These are phyloP conservation scores for Cyclocybe cylindracea DNA, from an alignment of 768 basidiomycete species.

Conservation along the genomic window DNA sequence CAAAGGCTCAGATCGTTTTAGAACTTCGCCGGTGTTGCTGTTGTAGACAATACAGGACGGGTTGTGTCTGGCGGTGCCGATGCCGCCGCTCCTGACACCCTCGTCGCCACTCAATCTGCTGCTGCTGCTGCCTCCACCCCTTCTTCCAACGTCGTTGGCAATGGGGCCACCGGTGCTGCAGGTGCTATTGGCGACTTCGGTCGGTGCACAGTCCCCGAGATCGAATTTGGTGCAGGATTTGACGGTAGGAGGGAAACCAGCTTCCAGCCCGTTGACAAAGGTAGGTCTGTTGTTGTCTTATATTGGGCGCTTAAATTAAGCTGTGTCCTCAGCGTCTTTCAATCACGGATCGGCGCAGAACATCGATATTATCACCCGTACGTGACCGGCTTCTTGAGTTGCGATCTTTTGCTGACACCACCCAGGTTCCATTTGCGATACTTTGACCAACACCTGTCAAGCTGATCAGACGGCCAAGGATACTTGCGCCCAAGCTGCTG, in stretches of 20 bases:
- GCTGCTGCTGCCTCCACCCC: conserved; percentile 19
- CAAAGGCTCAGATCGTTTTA: conserved; percentile 11
- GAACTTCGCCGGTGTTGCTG: conserved; percentile 39
- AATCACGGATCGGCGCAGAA: conserved; percentile 63
- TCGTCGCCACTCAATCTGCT: conserved; percentile 9
- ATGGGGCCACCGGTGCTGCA: conserved; percentile 12
- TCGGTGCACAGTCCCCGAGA: conserved; percentile 52
- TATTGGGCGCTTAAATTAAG: neutral
- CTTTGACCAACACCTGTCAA: conserved; percentile 51
- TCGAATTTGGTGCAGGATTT: conserved; percentile 57
- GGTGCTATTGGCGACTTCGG: conserved; percentile 46
- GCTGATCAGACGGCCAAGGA: conserved; percentile 54
- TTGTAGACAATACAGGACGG: conserved; percentile 41
- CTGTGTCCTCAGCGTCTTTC: conserved; percentile 36
- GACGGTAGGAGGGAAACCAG: conserved; percentile 54
- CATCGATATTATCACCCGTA: conserved; percentile 57
- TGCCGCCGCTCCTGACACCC: conserved; percentile 16
- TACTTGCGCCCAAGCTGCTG: conserved; percentile 42
- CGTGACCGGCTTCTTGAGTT: conserved; percentile 9
- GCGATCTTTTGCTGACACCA: neutral
- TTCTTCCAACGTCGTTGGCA: conserved; percentile 3
- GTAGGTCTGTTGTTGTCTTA: conserved; percentile 19
- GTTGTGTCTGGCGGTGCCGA: conserved; percentile 29
- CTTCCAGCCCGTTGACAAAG: conserved; percentile 51
- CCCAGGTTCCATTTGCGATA: conserved; percentile 53